These are phyloP conservation scores for Leccinum boreale DNA, from an alignment of 768 basidiomycete genomes.

Conservation along the genomic window DNA sequence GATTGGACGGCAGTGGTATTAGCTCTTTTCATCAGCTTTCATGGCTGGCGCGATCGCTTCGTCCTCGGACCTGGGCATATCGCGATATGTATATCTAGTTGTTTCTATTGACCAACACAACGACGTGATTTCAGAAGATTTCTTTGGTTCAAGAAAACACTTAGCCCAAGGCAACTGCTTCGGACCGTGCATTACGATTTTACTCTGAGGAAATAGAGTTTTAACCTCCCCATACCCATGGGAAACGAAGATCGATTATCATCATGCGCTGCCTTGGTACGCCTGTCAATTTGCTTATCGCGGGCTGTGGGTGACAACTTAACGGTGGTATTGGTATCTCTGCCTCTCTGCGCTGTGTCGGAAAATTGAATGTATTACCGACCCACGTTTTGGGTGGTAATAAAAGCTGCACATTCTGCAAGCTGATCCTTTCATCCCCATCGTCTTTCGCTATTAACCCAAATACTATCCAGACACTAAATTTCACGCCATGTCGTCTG, in stretches of 20 bases:
- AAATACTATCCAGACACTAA: background rate
- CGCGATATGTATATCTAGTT: background rate
- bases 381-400: background rate
- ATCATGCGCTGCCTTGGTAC: background rate
- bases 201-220: too few species aligned
- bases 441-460: background rate
- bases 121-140: background rate
- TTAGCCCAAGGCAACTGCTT: background rate
- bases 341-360: background rate
- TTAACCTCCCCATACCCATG: background rate
- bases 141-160: background rate
- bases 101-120: background rate
- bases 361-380: background rate
- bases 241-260: background rate
- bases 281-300: background rate
- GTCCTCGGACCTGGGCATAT: background rate
- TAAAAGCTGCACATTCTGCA: background rate
- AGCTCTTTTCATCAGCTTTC: too few species aligned
- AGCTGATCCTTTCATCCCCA: background rate
- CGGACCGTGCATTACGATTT: background rate
- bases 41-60: too few species aligned
- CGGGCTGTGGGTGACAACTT: background rate
- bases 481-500: background rate
- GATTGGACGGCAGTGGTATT: too few species aligned
- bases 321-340: background rate